Percentiles rank a stretch among this genome's conserved stretches.
Conservation (phyloP, 129 eudicot genomes). For the Chrysanthemum lavandulifolium region DNA sequence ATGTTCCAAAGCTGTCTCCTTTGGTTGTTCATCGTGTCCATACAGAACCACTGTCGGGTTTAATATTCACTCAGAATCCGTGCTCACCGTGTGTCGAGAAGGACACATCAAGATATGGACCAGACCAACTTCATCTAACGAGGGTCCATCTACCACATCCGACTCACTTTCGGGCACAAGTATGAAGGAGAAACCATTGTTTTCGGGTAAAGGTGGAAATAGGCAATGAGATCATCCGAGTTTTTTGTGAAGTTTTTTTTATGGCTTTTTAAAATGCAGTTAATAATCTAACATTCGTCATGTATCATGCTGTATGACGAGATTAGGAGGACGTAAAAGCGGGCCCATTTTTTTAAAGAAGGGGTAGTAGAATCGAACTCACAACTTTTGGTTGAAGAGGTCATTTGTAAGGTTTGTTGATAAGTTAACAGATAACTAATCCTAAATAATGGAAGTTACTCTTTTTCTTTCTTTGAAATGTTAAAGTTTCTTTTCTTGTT, state of each 20-base stretch:
- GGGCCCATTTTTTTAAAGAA: slow-evolving; percentile 33
- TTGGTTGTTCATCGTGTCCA: slow-evolving; percentile 81
- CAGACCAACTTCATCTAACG: slow-evolving; percentile 60
- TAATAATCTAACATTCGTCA: slow-evolving; percentile 35
- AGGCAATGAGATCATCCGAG: slow-evolving; percentile 37
- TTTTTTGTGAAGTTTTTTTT: slow-evolving; percentile 31
- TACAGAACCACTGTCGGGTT: slow-evolving; percentile 81
- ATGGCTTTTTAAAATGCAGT: slow-evolving; percentile 20
- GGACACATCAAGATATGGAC: slow-evolving; percentile 90
- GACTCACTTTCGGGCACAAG: slow-evolving; percentile 50
- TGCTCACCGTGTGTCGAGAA: slow-evolving; percentile 76
- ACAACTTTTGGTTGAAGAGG: slow-evolving; percentile 15
- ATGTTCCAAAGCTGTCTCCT: slow-evolving; percentile 93
- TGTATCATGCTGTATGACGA: slow-evolving; percentile 37
- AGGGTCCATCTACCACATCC: slow-evolving; percentile 45
- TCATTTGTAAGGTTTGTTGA: slow-evolving; percentile 34
- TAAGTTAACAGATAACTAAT: slow-evolving; percentile 37
- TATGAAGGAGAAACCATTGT: slow-evolving; percentile 50
- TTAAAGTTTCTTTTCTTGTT: no score
- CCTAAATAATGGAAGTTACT: slow-evolving; percentile 32
- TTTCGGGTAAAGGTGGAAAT: slow-evolving; percentile 38
- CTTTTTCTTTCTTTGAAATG: not conserved
- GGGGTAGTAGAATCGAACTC: slow-evolving; percentile 12
- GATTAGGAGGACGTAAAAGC: slow-evolving; percentile 27
- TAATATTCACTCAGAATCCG: slow-evolving; percentile 68